A percentile compares a stretch with the other conserved stretches of the same genome.
Conservation (phyloP, 148 eudicot genomes). For the Rhododendron griersonianum region DNA sequence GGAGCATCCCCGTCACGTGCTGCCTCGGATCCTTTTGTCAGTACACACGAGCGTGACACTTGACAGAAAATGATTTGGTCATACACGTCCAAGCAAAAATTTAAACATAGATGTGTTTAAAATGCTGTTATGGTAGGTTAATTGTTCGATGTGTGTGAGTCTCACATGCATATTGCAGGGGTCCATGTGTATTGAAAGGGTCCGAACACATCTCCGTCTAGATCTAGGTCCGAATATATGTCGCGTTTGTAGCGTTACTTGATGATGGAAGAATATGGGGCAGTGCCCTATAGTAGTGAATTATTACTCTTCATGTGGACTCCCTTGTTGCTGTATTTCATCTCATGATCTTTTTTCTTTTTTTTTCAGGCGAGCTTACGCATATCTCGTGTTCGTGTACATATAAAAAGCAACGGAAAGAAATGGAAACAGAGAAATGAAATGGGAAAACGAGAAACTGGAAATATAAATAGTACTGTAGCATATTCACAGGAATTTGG, state of each 20-base stretch:
- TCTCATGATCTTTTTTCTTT: too few species aligned
- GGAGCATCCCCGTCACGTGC: not conserved
- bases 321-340: too few species aligned
- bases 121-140: not conserved
- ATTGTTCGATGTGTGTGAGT: not conserved
- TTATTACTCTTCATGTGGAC: too few species aligned
- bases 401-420: too few species aligned
- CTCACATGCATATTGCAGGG: not conserved
- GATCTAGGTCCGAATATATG: too few species aligned
- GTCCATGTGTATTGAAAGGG: not conserved
- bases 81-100: not conserved
- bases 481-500: not conserved
- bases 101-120: not conserved
- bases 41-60: not conserved
- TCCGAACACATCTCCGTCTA: not conserved
- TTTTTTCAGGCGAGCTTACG: too few species aligned
- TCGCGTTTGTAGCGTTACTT: too few species aligned
- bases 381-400: too few species aligned
- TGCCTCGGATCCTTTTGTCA: not conserved
- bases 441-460: not conserved
- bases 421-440: too few species aligned
- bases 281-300: too few species aligned
- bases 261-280: too few species aligned
- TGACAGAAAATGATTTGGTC: not conserved
- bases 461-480: too few species aligned